These are phyloP conservation scores for Trametes sp. DNA, from an alignment of 1,284 basidiomycete genomes.

Conservation along the genomic window DNA sequence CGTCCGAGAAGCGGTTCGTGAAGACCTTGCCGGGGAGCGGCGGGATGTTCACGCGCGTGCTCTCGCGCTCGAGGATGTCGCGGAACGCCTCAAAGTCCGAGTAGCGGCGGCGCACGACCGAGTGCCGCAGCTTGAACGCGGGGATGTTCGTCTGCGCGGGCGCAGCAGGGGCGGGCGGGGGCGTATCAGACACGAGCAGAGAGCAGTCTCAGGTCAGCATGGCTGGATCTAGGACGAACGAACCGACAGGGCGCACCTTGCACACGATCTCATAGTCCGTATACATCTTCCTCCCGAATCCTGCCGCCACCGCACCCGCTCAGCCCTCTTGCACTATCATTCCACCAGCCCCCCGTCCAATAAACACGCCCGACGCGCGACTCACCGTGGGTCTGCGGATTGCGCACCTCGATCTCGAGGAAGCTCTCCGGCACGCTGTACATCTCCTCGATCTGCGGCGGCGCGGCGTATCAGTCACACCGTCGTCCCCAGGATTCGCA, in stretches of 20 bases:
- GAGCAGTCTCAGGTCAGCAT: background rate
- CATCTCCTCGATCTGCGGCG: conserved; percentile 93
- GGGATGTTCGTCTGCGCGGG: conserved; percentile 93
- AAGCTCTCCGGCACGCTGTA: conserved; percentile 98
- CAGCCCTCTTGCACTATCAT: background rate
- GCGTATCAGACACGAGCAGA: background rate
- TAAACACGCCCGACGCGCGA: conserved; percentile 36
- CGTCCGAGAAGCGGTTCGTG: conserved; percentile 96
- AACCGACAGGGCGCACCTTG: conserved; percentile 67
- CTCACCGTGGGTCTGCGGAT: conserved; percentile 94
- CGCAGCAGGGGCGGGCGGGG: too few relatives aligned
- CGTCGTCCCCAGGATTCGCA: too few relatives aligned
- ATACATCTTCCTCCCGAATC: conserved; percentile 97
- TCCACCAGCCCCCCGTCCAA: background rate
- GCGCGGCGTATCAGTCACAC: conserved; percentile 30
- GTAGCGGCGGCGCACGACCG: conserved; percentile 93
- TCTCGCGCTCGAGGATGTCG: conserved; percentile 97
- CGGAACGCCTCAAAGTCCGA: conserved; percentile 99
- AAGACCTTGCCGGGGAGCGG: conserved; percentile 97
- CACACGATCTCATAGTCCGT: conserved; percentile 99
- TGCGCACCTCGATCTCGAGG: conserved; percentile 97
- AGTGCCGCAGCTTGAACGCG: conserved; percentile 97
- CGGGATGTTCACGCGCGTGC: conserved; percentile 96
- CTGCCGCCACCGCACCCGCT: conserved; percentile 48
- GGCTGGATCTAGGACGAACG: background rate